Conservation (phyloP, 306 rosid genomes). For the Lablab purpureus region DNA sequence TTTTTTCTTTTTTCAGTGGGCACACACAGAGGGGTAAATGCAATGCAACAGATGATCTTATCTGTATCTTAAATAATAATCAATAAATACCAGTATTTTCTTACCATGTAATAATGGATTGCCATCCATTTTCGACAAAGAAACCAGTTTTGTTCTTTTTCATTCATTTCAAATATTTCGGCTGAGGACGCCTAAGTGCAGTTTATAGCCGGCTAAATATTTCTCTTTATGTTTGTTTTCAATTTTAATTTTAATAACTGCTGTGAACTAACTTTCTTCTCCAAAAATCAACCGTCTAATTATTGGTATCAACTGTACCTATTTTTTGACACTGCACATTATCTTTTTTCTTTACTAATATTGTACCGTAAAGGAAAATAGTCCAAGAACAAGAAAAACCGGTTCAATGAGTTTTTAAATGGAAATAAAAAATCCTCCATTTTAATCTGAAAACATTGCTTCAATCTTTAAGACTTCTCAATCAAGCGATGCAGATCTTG, state of each 20-base stretch:
- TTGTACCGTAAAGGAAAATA: neutral
- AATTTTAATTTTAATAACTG: neutral
- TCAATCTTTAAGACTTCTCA: neutral
- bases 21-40: constrained; percentile 19
- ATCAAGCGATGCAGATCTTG: neutral
- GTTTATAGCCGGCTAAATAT: constrained; percentile 36
- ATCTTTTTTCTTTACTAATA: neutral
- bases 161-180: constrained; percentile 23
- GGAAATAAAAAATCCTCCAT: neutral
- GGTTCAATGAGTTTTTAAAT: neutral
- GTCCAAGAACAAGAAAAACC: neutral
- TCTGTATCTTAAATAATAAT: constrained; percentile 20
- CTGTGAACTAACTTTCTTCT: constrained; percentile 9
- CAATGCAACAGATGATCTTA: neutral
- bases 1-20: constrained; percentile 8
- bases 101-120: constrained; percentile 16
- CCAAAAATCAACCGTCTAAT: neutral
- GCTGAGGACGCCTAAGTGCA: constrained; percentile 9
- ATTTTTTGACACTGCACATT: neutral
- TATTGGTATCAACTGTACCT: neutral
- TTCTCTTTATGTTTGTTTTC: neutral
- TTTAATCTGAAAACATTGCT: neutral
- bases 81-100: neutral
- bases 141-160: neutral
- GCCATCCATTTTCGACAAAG: neutral